Evolutionary conservation across 768 basidiomycete genomes (phyloP).

Genomic region (Suillus clintonianus): DNA sequence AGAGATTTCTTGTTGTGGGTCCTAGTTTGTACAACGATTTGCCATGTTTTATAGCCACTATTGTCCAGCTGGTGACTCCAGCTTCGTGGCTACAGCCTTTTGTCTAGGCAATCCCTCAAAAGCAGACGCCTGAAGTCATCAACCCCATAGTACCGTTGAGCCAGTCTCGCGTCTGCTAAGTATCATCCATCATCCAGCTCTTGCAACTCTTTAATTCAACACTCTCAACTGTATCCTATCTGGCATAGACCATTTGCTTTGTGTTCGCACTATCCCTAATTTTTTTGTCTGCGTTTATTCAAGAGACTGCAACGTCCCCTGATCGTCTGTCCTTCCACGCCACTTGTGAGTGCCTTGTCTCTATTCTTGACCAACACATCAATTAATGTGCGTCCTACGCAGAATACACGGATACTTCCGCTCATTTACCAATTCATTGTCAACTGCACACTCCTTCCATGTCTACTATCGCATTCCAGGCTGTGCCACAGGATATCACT

Average conservation of each 20-base stretch:
- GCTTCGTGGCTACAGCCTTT: conserved; percentile 15
- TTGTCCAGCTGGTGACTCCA: conserved; percentile 19
- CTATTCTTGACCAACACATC: background rate
- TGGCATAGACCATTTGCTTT: background rate
- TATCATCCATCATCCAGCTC: conserved; percentile 1
- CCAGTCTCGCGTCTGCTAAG: conserved; percentile 19
- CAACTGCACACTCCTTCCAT: conserved; percentile 5
- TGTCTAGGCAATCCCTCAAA: conserved; percentile 16
- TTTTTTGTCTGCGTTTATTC: background rate
- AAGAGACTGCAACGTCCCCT: background rate
- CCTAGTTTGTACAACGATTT: conserved; percentile 9
- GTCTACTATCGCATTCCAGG: conserved; percentile 3
- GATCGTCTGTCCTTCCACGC: background rate
- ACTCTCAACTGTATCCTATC: conserved; percentile 1
- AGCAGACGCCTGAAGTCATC: background rate
- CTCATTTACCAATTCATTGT: conserved; percentile 2
- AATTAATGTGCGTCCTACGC: conserved; percentile 1
- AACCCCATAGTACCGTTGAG: conserved; percentile 12
- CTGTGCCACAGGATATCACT: conserved; percentile 15
- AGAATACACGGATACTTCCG: conserved; percentile 12
- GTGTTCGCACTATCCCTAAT: conserved; percentile 5
- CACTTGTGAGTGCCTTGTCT: conserved; percentile 5
- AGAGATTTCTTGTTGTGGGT: conserved; percentile 20
- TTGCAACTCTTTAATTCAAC: background rate
- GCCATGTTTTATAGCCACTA: conserved; percentile 10